Evolutionary conservation across 2,329 filamentous ascomycete genomes (phyloP).

Genomic region (Balansia obtecta): DNA sequence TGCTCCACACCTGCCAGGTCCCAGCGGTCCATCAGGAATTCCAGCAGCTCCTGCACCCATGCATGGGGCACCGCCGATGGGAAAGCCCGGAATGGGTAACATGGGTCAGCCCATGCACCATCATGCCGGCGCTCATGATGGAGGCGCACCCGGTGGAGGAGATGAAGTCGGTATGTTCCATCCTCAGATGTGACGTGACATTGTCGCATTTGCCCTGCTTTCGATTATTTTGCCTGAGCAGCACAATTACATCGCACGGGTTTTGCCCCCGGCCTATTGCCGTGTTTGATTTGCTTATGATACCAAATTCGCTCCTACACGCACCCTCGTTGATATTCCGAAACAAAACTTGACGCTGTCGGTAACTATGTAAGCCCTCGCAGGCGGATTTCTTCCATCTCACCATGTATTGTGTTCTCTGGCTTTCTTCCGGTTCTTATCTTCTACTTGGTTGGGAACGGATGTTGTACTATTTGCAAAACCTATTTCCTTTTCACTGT

Average conservation of each 20-base stretch:
- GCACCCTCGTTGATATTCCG: constrained; percentile 3
- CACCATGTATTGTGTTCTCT: not conserved
- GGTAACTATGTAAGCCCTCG: constrained; percentile 2
- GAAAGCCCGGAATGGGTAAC: constrained; percentile 51
- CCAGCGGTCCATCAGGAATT: constrained; percentile 53
- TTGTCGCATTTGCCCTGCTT: constrained; percentile 28
- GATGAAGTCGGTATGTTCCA: constrained; percentile 98
- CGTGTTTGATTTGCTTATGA: constrained; percentile 23
- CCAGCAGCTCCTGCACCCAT: constrained; percentile 50
- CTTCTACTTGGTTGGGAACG: constrained; percentile 1
- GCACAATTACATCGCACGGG: constrained; percentile 9
- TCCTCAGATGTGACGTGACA: constrained; percentile 59
- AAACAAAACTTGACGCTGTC: constrained; percentile 11
- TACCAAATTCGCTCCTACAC: constrained; percentile 19
- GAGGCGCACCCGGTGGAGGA: constrained; percentile 50
- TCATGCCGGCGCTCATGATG: constrained; percentile 28
- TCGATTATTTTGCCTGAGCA: constrained; percentile 13
- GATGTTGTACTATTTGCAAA: constrained; percentile 2
- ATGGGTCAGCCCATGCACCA: constrained; percentile 62
- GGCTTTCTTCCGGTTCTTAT: not conserved
- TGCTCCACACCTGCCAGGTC: constrained; percentile 53
- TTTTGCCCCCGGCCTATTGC: constrained; percentile 7
- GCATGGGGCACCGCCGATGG: constrained; percentile 43
- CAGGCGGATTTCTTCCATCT: not conserved
- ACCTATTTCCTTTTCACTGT: not conserved